Conservation (phyloP, 345 rosid species). For the Rubroshorea leprosula region DNA sequence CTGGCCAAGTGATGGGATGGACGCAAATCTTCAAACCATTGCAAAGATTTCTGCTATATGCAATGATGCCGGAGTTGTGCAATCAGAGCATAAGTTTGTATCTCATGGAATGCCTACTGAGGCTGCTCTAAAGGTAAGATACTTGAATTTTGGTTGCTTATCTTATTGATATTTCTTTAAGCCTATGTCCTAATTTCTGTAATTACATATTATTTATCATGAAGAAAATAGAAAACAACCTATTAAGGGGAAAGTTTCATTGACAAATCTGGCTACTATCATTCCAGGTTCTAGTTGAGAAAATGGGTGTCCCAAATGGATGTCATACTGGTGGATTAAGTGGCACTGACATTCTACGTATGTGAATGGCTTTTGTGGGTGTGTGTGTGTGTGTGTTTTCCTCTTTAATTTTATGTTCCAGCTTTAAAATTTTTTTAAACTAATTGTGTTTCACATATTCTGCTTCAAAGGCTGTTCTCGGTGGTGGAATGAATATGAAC, state of each 20-base stretch:
- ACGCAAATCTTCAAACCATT: slow-evolving; percentile 60
- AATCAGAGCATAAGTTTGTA: slow-evolving; percentile 44
- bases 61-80: slow-evolving; percentile 53
- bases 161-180: too few species aligned
- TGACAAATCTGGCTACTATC: background rate
- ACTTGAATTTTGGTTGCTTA: background rate
- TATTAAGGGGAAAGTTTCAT: too few species aligned
- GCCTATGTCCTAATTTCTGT: too few species aligned
- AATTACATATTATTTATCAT: background rate
- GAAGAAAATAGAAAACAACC: too few species aligned
- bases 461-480: slow-evolving; percentile 40
- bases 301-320: slow-evolving; percentile 57
- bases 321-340: slow-evolving; percentile 7
- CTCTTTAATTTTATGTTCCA: background rate
- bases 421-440: slow-evolving; percentile 2
- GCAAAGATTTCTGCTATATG: slow-evolving; percentile 61
- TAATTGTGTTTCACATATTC: slow-evolving; percentile 4
- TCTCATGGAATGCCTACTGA: slow-evolving; percentile 71
- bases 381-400: too few species aligned
- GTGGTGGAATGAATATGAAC: slow-evolving; percentile 47
- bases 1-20: slow-evolving; percentile 50
- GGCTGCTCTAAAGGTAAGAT: slow-evolving; percentile 62
- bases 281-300: slow-evolving; percentile 62
- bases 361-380: slow-evolving; percentile 5
- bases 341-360: slow-evolving; percentile 30